Percentiles rank a stretch among this genome's conserved stretches.
Evolutionary conservation across 2,329 filamentous ascomycete species (phyloP).

Genomic region (Ambrosiella beaveri): DNA sequence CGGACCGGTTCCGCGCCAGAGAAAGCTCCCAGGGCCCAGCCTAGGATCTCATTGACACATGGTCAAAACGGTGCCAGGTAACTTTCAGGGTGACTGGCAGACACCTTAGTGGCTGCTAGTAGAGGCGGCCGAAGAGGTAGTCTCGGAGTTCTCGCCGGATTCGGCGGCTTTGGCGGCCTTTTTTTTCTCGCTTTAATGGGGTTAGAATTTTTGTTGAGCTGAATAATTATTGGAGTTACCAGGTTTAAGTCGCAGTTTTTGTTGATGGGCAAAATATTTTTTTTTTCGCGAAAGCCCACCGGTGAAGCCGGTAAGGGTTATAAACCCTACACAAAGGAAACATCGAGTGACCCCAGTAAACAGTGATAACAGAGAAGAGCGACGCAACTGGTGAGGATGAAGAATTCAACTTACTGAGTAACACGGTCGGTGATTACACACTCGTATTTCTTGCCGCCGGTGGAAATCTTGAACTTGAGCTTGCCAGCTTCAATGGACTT

Average conservation of each 20-base stretch:
- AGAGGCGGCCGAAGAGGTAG: background rate
- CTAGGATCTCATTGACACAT: no score
- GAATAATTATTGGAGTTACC: background rate
- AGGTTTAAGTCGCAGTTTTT: background rate
- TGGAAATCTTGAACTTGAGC: slow-evolving; percentile 30
- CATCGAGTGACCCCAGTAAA: background rate
- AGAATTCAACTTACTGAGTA: slow-evolving; percentile 23
- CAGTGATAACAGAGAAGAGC: background rate
- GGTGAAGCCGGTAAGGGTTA: slow-evolving; percentile 1
- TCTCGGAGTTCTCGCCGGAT: slow-evolving; percentile 19
- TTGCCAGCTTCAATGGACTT: slow-evolving; percentile 23
- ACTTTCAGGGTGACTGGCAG: background rate
- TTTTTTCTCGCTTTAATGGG: slow-evolving; percentile 22
- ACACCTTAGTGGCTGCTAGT: slow-evolving; percentile 2
- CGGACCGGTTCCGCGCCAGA: background rate
- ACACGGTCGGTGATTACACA: slow-evolving; percentile 28
- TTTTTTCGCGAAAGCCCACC: background rate
- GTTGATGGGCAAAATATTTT: background rate
- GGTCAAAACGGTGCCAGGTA: background rate
- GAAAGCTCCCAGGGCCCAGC: no score
- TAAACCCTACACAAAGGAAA: background rate
- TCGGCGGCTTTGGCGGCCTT: slow-evolving; percentile 23
- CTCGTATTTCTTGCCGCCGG: slow-evolving; percentile 22
- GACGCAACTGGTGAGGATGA: background rate
- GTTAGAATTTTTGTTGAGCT: background rate